These are phyloP conservation scores for Phytopythium helicoides DNA, from an alignment of 352 stramenopile genomes.

Conservation along the genomic window DNA sequence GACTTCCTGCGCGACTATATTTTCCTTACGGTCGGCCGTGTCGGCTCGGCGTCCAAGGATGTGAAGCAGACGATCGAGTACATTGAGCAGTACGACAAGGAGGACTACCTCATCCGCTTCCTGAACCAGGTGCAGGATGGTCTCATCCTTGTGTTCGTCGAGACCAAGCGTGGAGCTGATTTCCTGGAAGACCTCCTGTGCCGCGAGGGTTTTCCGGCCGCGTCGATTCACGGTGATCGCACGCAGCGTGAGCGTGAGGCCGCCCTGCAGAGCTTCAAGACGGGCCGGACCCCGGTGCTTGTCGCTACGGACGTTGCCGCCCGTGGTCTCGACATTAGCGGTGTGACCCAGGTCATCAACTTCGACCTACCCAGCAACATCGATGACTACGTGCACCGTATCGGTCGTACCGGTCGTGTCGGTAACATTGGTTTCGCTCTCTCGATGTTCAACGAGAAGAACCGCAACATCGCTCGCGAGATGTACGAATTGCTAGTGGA, in stretches of 20 bases:
- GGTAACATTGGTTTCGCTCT: constrained; percentile 97
- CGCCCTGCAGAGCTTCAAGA: constrained; percentile 92
- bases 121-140: constrained; percentile 91
- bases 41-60: constrained; percentile 97
- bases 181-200: constrained; percentile 96
- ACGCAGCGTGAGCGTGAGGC: constrained; percentile 94
- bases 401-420: constrained; percentile 98
- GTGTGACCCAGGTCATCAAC: constrained; percentile 97
- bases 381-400: constrained; percentile 99
- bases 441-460: constrained; percentile 99
- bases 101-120: constrained; percentile 95
- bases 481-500: constrained; percentile 96
- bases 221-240: constrained; percentile 98
- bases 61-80: constrained; percentile 98
- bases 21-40: constrained; percentile 98
- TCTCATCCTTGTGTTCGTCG: constrained; percentile 97
- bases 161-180: constrained; percentile 98
- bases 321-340: constrained; percentile 98
- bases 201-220: constrained; percentile 87
- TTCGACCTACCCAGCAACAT: constrained; percentile 99
- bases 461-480: constrained; percentile 96
- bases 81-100: constrained; percentile 97
- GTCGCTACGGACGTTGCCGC: constrained; percentile 98
- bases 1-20: constrained; percentile 99
- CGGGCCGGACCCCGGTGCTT: constrained; percentile 90